Base-by-base conservation (phyloP, 345 rosid species). In the Adansonia digitata region DNA sequence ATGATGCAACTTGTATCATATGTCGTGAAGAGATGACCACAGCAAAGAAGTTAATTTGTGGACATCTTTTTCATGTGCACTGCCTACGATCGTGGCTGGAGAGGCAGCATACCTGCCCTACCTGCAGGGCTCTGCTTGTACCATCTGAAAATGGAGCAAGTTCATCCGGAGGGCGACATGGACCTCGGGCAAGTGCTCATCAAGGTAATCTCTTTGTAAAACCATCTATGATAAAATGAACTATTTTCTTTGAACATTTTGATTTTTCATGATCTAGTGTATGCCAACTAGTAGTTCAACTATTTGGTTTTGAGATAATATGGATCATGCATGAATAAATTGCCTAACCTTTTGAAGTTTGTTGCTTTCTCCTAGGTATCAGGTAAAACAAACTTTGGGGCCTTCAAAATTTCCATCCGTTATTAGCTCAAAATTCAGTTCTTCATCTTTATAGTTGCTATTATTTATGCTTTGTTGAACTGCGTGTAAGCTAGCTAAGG, bases 21-120 rank as follows among this genome's bases (percentile, higher is more conserved):
- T 92, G 98, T 74, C 98, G 97, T 69, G 98, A 94, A 83, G 98
- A 94, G 92, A 94, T 92, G 98, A 92, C 89, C 39, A 79, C 89
- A 29, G 98, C 97, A 12, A 94, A 94, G 85, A 94, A 94, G 79
- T 83, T 94, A 80, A 73, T 88, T 26, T 94, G 98, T 79, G 98
- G 98, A 49, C 98, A 92, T 86, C 88, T 94, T 63, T 94, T 94
- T 74, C 98, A 92, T 78, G 95, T 94, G 29, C 95, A 94, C 74
- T 94, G 98, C 80, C 97, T 94, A 18, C 95, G 98, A 8, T 94
- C 97, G 24, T 94, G 98, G 98, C 83, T 94, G 73, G 97, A 94
- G 86, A 78, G 98, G 49, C 97, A 94, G 60, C 93, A 92, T 83
- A 94, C 98, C 18, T 94, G 98, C 62, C 98, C 98, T 42, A 94